phyloP scores from a whole-genome alignment of 768 basidiomycete genomes.

The Saitozyma sp. region DNA sequence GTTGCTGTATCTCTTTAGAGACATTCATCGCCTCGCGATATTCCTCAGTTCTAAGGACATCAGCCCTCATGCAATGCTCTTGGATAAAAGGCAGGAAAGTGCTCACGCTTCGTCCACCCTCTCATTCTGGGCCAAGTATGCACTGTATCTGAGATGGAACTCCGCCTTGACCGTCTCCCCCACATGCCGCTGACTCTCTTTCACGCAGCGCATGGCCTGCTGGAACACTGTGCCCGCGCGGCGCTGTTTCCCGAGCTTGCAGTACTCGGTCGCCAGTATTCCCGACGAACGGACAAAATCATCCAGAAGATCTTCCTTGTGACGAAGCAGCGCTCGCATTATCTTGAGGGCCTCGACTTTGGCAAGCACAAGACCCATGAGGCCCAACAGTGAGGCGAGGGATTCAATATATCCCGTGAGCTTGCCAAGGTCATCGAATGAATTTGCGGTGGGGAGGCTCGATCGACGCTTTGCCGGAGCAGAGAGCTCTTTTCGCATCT shows the following conservation, averaged over 20 bases:
- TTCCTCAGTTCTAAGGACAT: conserved; percentile 41
- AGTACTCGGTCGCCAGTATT: conserved; percentile 76
- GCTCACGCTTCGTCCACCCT: conserved; percentile 59
- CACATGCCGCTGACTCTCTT: conserved; percentile 13
- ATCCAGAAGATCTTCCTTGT: conserved; percentile 59
- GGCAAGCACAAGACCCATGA: conserved; percentile 66
- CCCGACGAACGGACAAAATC: conserved; percentile 67
- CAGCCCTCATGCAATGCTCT: neutral
- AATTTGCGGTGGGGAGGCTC: no score
- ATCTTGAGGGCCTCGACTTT: conserved; percentile 70
- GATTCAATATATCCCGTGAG: conserved; percentile 36
- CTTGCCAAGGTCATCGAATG: conserved; percentile 26
- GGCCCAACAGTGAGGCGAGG: conserved; percentile 62
- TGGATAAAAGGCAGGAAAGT: conserved; percentile 5
- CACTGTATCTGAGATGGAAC: conserved; percentile 60
- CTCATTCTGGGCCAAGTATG: conserved; percentile 20
- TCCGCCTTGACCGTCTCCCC: conserved; percentile 54
- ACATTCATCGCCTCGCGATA: conserved; percentile 46
- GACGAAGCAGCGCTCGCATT: conserved; percentile 64
- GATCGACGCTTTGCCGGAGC: no score
- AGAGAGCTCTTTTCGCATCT: neutral
- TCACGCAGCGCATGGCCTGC: conserved; percentile 16
- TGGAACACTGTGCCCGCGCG: conserved; percentile 68
- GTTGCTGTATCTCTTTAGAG: conserved; percentile 49
- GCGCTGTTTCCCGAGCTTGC: conserved; percentile 70